Percentiles rank a stretch among this genome's conserved stretches.
phyloP scores from a whole-genome alignment of 1,284 basidiomycete species.

The Ceratobasidium sp. region DNA sequence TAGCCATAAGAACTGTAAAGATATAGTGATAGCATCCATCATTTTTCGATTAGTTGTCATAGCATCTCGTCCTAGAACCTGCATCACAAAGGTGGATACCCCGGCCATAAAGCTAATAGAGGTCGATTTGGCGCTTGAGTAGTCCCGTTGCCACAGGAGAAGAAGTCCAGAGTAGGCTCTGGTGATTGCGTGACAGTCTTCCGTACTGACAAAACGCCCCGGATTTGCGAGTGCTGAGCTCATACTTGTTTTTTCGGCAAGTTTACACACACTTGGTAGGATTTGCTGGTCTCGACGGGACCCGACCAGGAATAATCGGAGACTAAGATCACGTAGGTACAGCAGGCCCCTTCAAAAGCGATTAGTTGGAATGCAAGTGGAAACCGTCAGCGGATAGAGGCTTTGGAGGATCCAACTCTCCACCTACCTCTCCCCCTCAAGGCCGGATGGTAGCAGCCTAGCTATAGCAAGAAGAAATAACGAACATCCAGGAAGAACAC shows the following conservation, averaged over 20 bases:
- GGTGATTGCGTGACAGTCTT: not conserved
- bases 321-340: not conserved
- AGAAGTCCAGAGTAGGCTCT: not conserved
- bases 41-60: not conserved
- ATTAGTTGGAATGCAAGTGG: not conserved
- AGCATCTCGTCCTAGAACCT: not conserved
- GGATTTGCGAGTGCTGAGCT: not conserved
- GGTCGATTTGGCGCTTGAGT: too few species aligned
- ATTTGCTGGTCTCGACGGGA: not conserved
- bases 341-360: not conserved
- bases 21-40: not conserved
- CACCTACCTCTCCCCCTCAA: not conserved
- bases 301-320: not conserved
- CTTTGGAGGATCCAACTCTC: not conserved
- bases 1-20: not conserved
- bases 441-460: not conserved
- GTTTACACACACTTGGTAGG: not conserved
- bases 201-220: not conserved
- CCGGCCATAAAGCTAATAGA: not conserved
- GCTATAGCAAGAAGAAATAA: not conserved
- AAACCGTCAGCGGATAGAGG: not conserved
- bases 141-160: not conserved
- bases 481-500: slow-evolving; percentile 7
- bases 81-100: not conserved
- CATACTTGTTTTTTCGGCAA: not conserved